These are phyloP conservation scores for Metschnikowia rubicola DNA, from an alignment of 805 yeast genomes.

Conservation along the genomic window DNA sequence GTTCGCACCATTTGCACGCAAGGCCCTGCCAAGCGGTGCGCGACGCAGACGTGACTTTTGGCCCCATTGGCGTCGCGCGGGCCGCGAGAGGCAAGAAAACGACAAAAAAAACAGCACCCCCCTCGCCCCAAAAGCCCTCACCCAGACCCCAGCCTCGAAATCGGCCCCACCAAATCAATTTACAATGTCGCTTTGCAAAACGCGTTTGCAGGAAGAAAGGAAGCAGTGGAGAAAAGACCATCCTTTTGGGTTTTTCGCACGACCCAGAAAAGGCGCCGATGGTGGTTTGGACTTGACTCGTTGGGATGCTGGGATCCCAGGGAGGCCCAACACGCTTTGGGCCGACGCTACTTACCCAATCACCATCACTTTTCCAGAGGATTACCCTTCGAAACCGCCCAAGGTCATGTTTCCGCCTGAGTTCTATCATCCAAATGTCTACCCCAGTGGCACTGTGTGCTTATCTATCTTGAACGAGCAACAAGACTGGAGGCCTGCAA, in stretches of 20 bases:
- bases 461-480: slow-evolving; percentile 88
- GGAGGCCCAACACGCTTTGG: slow-evolving; percentile 84
- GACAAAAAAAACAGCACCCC: background rate
- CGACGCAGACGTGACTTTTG: background rate
- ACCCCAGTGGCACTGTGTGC: slow-evolving; percentile 97
- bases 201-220: slow-evolving; percentile 90
- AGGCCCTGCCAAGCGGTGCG: background rate
- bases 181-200: slow-evolving; percentile 58
- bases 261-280: slow-evolving; percentile 74
- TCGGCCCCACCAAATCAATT: background rate
- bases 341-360: slow-evolving; percentile 86
- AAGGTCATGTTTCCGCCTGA: slow-evolving; percentile 85
- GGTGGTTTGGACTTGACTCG: slow-evolving; percentile 80
- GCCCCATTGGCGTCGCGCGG: slow-evolving; percentile 4
- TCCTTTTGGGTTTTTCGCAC: slow-evolving; percentile 95
- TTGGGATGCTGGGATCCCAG: slow-evolving; percentile 97
- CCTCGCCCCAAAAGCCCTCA: slow-evolving; percentile 1
- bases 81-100: background rate
- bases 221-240: slow-evolving; percentile 98
- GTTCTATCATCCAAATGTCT: slow-evolving; percentile 95
- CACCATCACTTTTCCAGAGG: slow-evolving; percentile 78
- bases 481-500: slow-evolving; percentile 98
- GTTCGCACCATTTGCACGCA: background rate
- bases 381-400: slow-evolving; percentile 96
- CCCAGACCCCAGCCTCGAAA: slow-evolving; percentile 1